Percentiles rank a stretch among this genome's conserved stretches.
These are phyloP conservation scores for Eucalyptus shirleyi DNA, from an alignment of 345 rosid species.

Conservation along the genomic window DNA sequence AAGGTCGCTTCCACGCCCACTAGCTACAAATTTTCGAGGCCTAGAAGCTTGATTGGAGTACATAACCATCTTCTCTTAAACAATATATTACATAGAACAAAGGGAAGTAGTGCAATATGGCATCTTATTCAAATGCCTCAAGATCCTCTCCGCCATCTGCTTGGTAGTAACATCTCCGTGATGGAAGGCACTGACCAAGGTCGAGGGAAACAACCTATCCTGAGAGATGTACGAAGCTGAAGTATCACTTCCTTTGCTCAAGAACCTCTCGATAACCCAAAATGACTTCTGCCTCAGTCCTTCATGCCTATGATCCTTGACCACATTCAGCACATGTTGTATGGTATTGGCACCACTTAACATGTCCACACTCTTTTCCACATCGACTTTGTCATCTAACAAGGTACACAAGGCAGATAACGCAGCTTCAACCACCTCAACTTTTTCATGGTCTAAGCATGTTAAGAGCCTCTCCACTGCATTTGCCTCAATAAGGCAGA, in stretches of 20 bases:
- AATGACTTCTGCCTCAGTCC: constrained; percentile 63
- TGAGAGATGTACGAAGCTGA: constrained; percentile 51
- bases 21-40: neutral
- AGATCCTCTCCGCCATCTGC: constrained; percentile 77
- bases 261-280: constrained; percentile 80
- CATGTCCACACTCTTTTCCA: constrained; percentile 49
- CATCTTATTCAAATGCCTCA: constrained; percentile 68
- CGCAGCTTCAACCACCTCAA: constrained; percentile 72
- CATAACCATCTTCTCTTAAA: neutral
- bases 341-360: constrained; percentile 45
- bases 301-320: constrained; percentile 59
- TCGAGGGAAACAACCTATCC: constrained; percentile 54
- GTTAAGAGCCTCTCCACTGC: constrained; percentile 62
- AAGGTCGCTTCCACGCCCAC: neutral
- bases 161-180: constrained; percentile 62
- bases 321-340: constrained; percentile 42
- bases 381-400: constrained; percentile 75
- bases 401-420: constrained; percentile 72
- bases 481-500: constrained; percentile 80
- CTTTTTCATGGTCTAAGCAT: constrained; percentile 68
- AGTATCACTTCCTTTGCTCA: constrained; percentile 39
- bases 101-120: constrained; percentile 31
- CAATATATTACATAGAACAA: constrained; percentile 8
- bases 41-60: neutral
- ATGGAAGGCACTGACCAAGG: constrained; percentile 65